Evolutionary conservation across 345 rosid species (phyloP).

Genomic region (Lepidium africanum): DNA sequence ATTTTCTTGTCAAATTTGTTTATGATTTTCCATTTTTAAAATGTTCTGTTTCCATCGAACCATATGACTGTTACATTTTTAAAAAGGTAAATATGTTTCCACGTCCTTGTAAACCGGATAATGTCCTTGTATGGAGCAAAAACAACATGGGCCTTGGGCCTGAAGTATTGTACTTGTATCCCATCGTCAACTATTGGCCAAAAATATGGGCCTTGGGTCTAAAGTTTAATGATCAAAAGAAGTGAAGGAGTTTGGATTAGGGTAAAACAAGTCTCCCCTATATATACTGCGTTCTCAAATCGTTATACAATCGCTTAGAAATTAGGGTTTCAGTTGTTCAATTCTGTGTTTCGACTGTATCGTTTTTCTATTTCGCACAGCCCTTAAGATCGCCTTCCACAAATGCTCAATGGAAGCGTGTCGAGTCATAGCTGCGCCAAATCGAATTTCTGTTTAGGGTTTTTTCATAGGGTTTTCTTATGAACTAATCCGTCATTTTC

Average conservation of each 20-base stretch:
- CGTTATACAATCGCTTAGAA: not conserved
- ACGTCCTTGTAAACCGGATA: no score
- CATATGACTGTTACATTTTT: not conserved
- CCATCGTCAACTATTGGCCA: not conserved
- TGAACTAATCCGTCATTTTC: not conserved
- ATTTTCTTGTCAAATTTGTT: not conserved
- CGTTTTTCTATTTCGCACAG: not conserved
- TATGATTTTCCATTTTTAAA: not conserved
- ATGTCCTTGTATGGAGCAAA: no score
- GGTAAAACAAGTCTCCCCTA: not conserved
- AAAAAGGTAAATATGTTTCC: no score
- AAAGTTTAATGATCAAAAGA: not conserved
- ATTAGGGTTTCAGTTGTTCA: not conserved
- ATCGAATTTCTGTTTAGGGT: not conserved
- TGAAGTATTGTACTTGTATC: not conserved
- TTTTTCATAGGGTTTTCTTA: constrained; percentile 25
- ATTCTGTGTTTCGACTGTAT: not conserved
- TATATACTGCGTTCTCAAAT: not conserved
- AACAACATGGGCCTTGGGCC: not conserved
- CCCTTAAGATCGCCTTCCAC: constrained; percentile 40
- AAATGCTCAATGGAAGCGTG: constrained; percentile 31
- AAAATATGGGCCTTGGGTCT: not conserved
- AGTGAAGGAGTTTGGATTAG: not conserved
- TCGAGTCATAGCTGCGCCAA: constrained; percentile 34
- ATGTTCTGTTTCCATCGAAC: not conserved